Evolutionary conservation across 331 rosid genomes (phyloP).

Genomic region (Quercus tomentella): DNA sequence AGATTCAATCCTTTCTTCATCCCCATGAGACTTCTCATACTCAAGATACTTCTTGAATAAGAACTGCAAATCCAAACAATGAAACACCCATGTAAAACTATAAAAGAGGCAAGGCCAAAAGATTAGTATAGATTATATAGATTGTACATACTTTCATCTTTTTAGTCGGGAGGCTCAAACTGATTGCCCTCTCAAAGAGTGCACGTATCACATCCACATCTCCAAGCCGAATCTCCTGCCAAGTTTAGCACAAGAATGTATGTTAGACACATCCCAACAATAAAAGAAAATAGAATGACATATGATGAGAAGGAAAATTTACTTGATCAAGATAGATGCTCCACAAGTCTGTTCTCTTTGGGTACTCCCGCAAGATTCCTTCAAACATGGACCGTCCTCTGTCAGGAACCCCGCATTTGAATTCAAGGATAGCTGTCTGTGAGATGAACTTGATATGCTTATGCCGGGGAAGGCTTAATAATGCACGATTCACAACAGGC

Average conservation of each 20-base stretch:
- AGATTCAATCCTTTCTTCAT: constrained; percentile 60
- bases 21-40: constrained; percentile 75
- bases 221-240: constrained; percentile 78
- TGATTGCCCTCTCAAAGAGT: constrained; percentile 84
- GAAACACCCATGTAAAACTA: constrained; percentile 1
- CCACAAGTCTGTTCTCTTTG: constrained; percentile 88
- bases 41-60: constrained; percentile 80
- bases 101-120: neutral
- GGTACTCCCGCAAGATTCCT: constrained; percentile 71
- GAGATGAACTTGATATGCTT: constrained; percentile 78
- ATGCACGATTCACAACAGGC: constrained; percentile 51
- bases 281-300: neutral
- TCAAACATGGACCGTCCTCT: constrained; percentile 88
- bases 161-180: constrained; percentile 82
- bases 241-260: constrained; percentile 10
- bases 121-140: neutral
- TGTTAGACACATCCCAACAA: neutral
- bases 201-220: constrained; percentile 72
- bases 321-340: constrained; percentile 95
- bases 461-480: constrained; percentile 64
- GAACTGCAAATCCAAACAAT: constrained; percentile 51
- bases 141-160: constrained; percentile 70
- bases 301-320: constrained; percentile 8
- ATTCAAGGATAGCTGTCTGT: constrained; percentile 85
- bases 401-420: constrained; percentile 79